Base-by-base conservation (phyloP, 2,329 filamentous ascomycete genomes). In the Byssothecium circinans region DNA sequence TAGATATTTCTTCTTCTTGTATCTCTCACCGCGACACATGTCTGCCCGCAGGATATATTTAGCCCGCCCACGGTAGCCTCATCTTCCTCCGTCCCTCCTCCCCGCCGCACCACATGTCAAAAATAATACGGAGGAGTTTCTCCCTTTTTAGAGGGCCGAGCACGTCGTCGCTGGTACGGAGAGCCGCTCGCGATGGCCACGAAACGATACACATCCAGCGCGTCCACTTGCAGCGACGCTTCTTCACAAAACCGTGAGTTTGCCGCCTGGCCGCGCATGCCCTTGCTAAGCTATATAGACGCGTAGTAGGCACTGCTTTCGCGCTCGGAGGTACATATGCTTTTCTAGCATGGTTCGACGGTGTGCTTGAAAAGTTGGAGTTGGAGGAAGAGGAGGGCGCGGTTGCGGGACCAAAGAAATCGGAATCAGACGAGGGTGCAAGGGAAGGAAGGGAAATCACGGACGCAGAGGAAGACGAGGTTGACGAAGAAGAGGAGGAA, bases 201-300 rank as follows among this genome's bases (percentile, higher is more conserved):
- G 58, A 64, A 18, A 57, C 47, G 8, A 55, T 70, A 37, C 59
- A 51, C 8, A 61, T 71, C 38, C 67, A 75, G 49, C 61, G 65
- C 17, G 74, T 78, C 33, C 73, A 70, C 52, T 70, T 78, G 57
- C 58, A 53, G 36, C 61, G 55, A 37, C 72, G 66, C 17, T 60
- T 70, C 29, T 64, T 74, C 40, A 69, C 64, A 14, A 60, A 58
- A 48, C 64, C 61, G 69, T 69, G 41, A 49, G 65, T 60, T 38
- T 45, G 40, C 43, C 46, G 29, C 39, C n/a, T 41, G 32, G 10
- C 3, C 18, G 18, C n/a, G 17, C 18, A 17, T 39, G 27, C n/a
- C 18, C 22, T 42, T 14, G 23, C 23, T 25, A 25, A 25, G 6
- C 23, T 19, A 11, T 23, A 8, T 37, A 69, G 65, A 34, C 64